These are phyloP conservation scores for Alternaria sp. DNA, from an alignment of 2,329 filamentous ascomycete species.

Conservation along the genomic window DNA sequence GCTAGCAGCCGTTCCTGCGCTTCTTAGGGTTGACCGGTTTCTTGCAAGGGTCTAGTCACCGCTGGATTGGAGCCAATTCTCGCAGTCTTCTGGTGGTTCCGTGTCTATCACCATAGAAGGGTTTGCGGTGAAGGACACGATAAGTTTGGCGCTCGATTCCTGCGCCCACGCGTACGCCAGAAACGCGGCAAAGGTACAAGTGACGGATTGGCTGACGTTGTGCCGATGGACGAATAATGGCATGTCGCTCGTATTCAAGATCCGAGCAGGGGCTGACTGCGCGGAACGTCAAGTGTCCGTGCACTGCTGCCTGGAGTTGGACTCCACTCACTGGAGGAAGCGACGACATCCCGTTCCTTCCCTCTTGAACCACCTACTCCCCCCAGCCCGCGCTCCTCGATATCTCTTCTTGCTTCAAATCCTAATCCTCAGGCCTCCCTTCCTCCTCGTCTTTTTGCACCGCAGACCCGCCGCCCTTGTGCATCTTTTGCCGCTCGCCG, in stretches of 20 bases:
- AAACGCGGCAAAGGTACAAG: not conserved
- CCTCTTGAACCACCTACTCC: slow-evolving; percentile 29
- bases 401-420: slow-evolving; percentile 24
- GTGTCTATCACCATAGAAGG: not conserved
- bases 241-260: slow-evolving; percentile 23
- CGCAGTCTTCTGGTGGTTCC: not conserved
- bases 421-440: slow-evolving; percentile 42
- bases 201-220: not conserved
- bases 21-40: slow-evolving; percentile 33
- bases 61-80: not conserved
- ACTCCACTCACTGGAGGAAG: slow-evolving; percentile 12
- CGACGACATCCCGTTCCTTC: slow-evolving; percentile 25
- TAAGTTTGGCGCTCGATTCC: not conserved
- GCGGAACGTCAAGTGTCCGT: slow-evolving; percentile 3
- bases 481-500: slow-evolving; percentile 35
- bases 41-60: slow-evolving; percentile 12
- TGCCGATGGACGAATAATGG: slow-evolving; percentile 28
- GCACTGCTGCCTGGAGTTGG: slow-evolving; percentile 5
- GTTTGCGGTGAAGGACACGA: slow-evolving; percentile 5
- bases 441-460: slow-evolving; percentile 28
- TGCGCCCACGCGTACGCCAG: not conserved
- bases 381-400: slow-evolving; percentile 27
- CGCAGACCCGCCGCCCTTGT: slow-evolving; percentile 34
- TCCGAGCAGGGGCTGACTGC: slow-evolving; percentile 14
- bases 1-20: slow-evolving; percentile 31